phyloP scores from a whole-genome alignment of 129 eudicot genomes.

The Pseudognaphalium luteoalbum region DNA sequence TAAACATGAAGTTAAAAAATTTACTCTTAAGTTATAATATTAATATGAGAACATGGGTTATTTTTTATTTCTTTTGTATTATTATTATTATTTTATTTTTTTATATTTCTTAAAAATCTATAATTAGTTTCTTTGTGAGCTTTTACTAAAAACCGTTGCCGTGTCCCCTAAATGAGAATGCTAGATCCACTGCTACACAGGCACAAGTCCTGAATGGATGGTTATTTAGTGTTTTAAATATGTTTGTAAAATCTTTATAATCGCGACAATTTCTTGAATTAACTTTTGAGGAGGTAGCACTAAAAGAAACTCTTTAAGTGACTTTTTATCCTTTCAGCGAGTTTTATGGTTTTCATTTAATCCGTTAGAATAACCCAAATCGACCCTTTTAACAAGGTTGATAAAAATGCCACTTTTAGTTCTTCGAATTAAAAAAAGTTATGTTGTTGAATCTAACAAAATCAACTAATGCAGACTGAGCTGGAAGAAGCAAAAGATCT shows the following conservation, averaged over 20 bases:
- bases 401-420: neutral
- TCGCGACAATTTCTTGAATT: neutral
- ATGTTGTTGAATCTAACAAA: conserved; percentile 12
- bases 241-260: neutral
- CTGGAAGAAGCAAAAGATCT: conserved; percentile 77
- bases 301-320: neutral
- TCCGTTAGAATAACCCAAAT: neutral
- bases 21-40: neutral
- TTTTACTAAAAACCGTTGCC: neutral
- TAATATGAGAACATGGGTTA: neutral
- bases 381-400: neutral
- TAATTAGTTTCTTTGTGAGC: neutral
- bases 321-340: neutral
- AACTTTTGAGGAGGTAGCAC: neutral
- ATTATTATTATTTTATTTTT: neutral
- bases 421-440: neutral
- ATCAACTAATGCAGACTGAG: conserved; percentile 54
- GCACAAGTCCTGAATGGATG: neutral
- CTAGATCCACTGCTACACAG: neutral
- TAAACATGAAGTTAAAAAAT: neutral
- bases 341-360: neutral
- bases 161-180: neutral
- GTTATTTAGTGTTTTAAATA: neutral
- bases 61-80: neutral
- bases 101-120: neutral